These are phyloP conservation scores for Simmondsia chinensis DNA, from an alignment of 148 eudicot species.

Conservation along the genomic window DNA sequence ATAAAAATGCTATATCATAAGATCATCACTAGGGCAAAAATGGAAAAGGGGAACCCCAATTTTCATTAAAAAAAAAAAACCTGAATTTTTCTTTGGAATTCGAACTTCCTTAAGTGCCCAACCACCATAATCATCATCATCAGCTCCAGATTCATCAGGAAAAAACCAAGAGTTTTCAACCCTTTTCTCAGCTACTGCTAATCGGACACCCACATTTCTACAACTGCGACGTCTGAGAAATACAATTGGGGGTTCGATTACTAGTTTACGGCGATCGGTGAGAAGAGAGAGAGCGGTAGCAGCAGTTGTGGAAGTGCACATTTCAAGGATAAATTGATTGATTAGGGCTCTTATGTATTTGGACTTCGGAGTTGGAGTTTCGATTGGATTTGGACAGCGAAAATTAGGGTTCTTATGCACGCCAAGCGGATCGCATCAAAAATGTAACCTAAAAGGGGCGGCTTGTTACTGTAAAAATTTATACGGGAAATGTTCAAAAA, in stretches of 20 bases:
- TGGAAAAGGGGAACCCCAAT: too few relatives aligned
- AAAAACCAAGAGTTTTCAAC: slow-evolving; percentile 37
- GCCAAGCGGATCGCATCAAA: too few relatives aligned
- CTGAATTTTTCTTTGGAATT: slow-evolving; percentile 20
- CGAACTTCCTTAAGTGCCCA: slow-evolving; percentile 45
- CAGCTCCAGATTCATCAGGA: slow-evolving; percentile 16
- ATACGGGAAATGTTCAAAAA: too few relatives aligned
- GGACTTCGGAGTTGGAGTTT: too few relatives aligned
- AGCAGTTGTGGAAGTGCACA: slow-evolving; percentile 13
- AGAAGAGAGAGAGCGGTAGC: slow-evolving; percentile 14
- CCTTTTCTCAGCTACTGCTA: slow-evolving; percentile 17
- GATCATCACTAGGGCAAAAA: neutral
- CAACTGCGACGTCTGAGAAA: slow-evolving; percentile 14
- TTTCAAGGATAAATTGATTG: too few relatives aligned
- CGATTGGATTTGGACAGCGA: too few relatives aligned
- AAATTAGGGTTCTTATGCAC: too few relatives aligned
- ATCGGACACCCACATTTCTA: slow-evolving; percentile 11
- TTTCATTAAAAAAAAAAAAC: too few relatives aligned
- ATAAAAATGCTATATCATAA: too few relatives aligned
- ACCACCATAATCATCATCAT: slow-evolving; percentile 53
- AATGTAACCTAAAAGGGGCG: too few relatives aligned
- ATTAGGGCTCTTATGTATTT: too few relatives aligned
- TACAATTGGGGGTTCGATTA: slow-evolving; percentile 3
- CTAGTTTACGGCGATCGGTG: slow-evolving; percentile 3
- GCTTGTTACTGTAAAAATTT: too few relatives aligned